Evolutionary conservation across 345 rosid species (phyloP), one percentile per base, ranked within the genome.

Genomic region (Citrus australasica): DNA sequence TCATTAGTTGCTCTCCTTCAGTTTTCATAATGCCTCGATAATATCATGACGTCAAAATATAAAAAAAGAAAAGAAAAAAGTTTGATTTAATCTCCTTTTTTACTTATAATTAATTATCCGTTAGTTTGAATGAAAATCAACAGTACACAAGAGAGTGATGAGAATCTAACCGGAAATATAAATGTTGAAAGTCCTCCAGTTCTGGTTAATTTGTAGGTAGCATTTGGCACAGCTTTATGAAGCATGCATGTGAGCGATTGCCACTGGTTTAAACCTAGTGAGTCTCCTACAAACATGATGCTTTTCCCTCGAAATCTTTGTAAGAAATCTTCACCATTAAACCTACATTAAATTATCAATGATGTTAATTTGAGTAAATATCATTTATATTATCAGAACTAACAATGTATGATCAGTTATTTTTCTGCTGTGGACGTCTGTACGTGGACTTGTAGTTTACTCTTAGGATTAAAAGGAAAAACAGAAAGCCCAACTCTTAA

Each of bases 231-330:
- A 10, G 91, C 73, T n/a, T 83, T 77, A 76, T 90, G 93, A 61
- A 94, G 93, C 90, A 94, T 79, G 87, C 98, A 91, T 7, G 95
- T 88, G 25, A 94, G 89, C 4, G 98, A 94, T 67, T 93, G 98
- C 98, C 98, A 94, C 64, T 93, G 92, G 63, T 94, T 94, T 68
- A 93, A 80, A 81, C 93, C 86, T 58, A 93, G 32, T n/a, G 97
- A 94, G 51, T 94, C 97, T 74, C 98, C 98, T 35, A 91, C 92
- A 35, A 91, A 94, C 94, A 93, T 87, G 13, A 94, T 14, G 79
- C 74, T 87, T 84, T 91, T 94, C 80, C 97, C 95, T 42, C 37
- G 62, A 7, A 87, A 72, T 37, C 82, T 88, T 69, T 46, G 38
- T 67, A 93, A 69, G 58, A 94, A 82, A 79, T 89, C 89, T 59